Evolutionary conservation across 179 eudicot genomes (phyloP), one percentile per base, ranked within the genome.

Genomic region (Corrigiola litoralis): DNA sequence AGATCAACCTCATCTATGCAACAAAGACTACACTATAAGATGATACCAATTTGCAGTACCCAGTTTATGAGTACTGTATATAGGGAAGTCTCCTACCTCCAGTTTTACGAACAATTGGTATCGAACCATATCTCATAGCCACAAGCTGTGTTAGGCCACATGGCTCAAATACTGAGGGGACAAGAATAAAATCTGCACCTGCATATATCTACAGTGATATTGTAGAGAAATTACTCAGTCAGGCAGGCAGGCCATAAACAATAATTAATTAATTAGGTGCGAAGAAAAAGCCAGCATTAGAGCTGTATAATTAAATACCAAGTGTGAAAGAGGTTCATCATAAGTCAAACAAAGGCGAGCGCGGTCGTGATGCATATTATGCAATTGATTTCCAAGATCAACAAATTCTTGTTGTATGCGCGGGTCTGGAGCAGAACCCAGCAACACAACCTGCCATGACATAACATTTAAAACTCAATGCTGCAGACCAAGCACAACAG

Each of bases 111-210:
- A 94, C 99, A 66, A 94, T 75, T 8, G 99, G 95, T 65, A 94
- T 81, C 18, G 97, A 82, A 57, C 99, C 99, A 56, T 94, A 94
- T 94, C 97, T 86, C 99, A 94, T 94, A 58, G 99, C 97, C 37
- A 80, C 87, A 67, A 94, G 97, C 71, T 94, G 99, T 63, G 99
- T 94, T 34, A 94, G 80, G 71, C 99, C 99, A 75, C 99, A 94
- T 14, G 99, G 99, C 74, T 94, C 99, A 73, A 90, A 94, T 59
- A 94, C 79, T 61, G 99, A 94, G 50, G 99, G 99, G 72, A 94
- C 99, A 46, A 94, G 65, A 71, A 94, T 90, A 69, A 94, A 79
- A 88, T 94, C 97, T 24, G 99, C 82, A 46, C 94, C 99, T 21
- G 97, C 99, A 70, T 90, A 94, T 81, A 94, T 94, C 99, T 94